Base-by-base conservation (phyloP, 371 early-diverging fungal genomes). In the Mucor ambiguus region DNA sequence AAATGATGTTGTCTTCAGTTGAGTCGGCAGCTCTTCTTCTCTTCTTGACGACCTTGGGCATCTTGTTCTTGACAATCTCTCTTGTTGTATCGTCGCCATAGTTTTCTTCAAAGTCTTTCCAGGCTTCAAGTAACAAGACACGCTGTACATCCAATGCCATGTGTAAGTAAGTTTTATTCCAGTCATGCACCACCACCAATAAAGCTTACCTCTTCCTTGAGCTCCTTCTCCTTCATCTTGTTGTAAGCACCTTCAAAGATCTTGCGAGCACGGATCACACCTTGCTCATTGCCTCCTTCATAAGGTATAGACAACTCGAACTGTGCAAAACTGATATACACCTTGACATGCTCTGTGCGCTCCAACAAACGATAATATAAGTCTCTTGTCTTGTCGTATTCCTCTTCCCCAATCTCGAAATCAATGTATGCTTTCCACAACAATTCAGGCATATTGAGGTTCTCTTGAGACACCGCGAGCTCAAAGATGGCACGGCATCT, bases 371-470 rank as follows among this genome's bases (percentile, higher is more conserved):
- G 86, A 65, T 89, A 82, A 80, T 98, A 98, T 24, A 98, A 76
- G 0, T 76, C 77, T 35, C 97, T 83, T 5, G 94, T 94, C 20
- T 84, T 82, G 9, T 81, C 86, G 76, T 89, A 94, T 77, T 96
- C 95, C 64, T 82, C 90, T 68, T 93, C 89, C 4, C 85, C 87
- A 35, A 89, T 86, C 71, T 97, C 97, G 77, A 97, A 96, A 72
- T 98, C 98, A 67, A 98, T 97, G 71, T 92, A 97, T 0, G 96
- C 92, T 80, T 97, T 98, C 98, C 98, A 98, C 52, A 98, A 75
- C 12, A 98, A 83, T 72, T 98, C 98, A 32, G 98, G 98, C 96
- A 96, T 95, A 64, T 98, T 97, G 60, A 98, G 75, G 4, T 84
- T 86, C 0, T 90, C 90, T 78, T 96, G 96, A 41, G 83, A 78